Conservation (phyloP, 306 rosid genomes). For the Cucurbita maxima region DNA sequence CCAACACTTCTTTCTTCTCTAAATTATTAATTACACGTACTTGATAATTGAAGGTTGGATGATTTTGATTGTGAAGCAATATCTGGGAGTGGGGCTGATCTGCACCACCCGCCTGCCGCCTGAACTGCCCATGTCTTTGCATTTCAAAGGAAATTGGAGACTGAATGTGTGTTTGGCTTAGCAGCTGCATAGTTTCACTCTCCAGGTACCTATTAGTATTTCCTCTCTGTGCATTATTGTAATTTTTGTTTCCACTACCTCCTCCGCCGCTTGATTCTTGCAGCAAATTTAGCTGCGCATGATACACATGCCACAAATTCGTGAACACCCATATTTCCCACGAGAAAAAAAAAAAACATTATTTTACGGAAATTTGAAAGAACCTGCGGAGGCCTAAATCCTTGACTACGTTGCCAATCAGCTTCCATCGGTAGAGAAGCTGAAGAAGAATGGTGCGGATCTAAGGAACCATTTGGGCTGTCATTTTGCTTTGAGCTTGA, state of each 20-base stretch:
- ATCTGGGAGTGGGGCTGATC: neutral
- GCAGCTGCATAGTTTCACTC: conserved; percentile 27
- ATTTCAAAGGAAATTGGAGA: conserved; percentile 27
- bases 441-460: conserved; percentile 6
- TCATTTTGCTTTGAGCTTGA: conserved; percentile 29
- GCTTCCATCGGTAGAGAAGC: no score
- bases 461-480: conserved; percentile 9
- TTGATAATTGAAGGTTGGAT: conserved; percentile 29
- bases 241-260: neutral
- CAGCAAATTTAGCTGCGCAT: conserved; percentile 14
- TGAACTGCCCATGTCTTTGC: conserved; percentile 38
- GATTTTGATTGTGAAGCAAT: conserved; percentile 18
- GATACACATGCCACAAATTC: neutral
- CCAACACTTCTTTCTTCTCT: no score
- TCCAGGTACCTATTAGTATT: conserved; percentile 17
- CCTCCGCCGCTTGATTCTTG: neutral
- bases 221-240: conserved; percentile 16
- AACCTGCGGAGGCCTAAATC: conserved; percentile 7
- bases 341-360: no score
- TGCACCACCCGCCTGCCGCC: conserved; percentile 20
- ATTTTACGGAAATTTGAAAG: neutral
- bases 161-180: conserved; percentile 39
- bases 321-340: no score
- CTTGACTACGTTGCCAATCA: neutral
- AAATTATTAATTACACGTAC: conserved; percentile 9